Evolutionary conservation across 345 rosid genomes (phyloP), one percentile per base, ranked within the genome.

Genomic region (Schrenkiella parvula): DNA sequence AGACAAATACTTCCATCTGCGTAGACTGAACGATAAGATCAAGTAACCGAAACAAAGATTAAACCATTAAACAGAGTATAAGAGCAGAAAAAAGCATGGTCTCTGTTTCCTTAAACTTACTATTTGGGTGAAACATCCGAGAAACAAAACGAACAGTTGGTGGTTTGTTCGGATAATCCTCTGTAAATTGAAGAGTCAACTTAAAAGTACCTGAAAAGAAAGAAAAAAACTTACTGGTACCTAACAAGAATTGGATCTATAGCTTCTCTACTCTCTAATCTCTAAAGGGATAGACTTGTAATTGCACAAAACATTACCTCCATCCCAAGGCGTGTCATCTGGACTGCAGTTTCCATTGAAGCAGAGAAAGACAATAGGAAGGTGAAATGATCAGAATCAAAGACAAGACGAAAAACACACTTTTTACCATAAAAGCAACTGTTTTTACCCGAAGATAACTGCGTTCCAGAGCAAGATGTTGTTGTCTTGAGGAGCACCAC

Each of bases 1-100:
- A 87, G 82, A 71, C 89, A 85, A 29, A 87, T 87, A 59, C 89
- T 85, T 66, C 88, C 89, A 82, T 87, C 89, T 0, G 89, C 89
- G 41, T 84, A 85, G 50, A 85, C 92, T 85, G 75, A 48, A 71
- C 58, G 4, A 65, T 4, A 60, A 12, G 43, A 29, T 21, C 21
- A 41, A 15, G 17, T 14, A 43, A 48, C 32, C 8, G 38, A 52
- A 53, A 62, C 50, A 22, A 21, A 52, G 38, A 23, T 51, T 37
- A 18, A 44, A 42, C 7, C 21, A 21, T 35, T 21, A 13, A 39
- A 48, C 4, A 43, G 2, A n/a, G 1, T 6, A 18, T 1, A 31
- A 12, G 47, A 63, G 35, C 2, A 31, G 29, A 39, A 22, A 21
- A 21, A 21, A 2, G 12, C 3, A 62, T 38, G 4, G 1, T 9